Conservation (phyloP, 2,329 filamentous ascomycete species). For the Penicillium sp. region DNA sequence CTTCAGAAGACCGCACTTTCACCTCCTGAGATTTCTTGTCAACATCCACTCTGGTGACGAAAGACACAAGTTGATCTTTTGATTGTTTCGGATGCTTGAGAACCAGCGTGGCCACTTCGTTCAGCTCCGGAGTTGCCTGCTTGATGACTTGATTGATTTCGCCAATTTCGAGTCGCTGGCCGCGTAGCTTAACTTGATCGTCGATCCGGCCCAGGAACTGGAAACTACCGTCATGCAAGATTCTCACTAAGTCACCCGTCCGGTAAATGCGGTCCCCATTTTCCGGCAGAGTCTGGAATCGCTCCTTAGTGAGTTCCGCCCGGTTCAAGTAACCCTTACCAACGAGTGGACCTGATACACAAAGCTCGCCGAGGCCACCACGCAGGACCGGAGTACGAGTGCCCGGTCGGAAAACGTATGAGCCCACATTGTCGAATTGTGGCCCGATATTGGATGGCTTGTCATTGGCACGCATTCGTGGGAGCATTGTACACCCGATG, state of each 20-base stretch:
- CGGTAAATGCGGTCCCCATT: slow-evolving; percentile 74
- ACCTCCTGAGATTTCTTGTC: slow-evolving; percentile 28
- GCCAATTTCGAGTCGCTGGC: slow-evolving; percentile 85
- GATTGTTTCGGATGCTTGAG: slow-evolving; percentile 71
- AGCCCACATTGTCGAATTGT: slow-evolving; percentile 86
- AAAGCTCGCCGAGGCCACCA: slow-evolving; percentile 85
- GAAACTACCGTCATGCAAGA: slow-evolving; percentile 80
- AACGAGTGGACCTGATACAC: slow-evolving; percentile 83
- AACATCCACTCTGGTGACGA: slow-evolving; percentile 56
- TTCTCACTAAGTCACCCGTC: slow-evolving; percentile 84
- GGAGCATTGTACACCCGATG: slow-evolving; percentile 89
- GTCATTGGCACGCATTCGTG: slow-evolving; percentile 76
- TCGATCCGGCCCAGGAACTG: slow-evolving; percentile 88
- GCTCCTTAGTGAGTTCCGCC: slow-evolving; percentile 74
- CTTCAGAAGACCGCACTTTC: slow-evolving; percentile 47
- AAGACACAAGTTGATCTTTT: slow-evolving; percentile 84
- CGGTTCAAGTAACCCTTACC: slow-evolving; percentile 88
- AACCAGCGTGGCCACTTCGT: slow-evolving; percentile 79
- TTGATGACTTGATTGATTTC: slow-evolving; percentile 89
- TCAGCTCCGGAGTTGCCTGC: slow-evolving; percentile 61
- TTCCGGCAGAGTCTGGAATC: slow-evolving; percentile 70
- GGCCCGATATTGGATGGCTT: slow-evolving; percentile 86
- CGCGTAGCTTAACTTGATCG: slow-evolving; percentile 89
- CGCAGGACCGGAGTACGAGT: slow-evolving; percentile 74
- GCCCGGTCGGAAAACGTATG: slow-evolving; percentile 74